These are phyloP conservation scores for Gamarada debralockiae DNA, from an alignment of 495 filamentous ascomycete species.

Conservation along the genomic window DNA sequence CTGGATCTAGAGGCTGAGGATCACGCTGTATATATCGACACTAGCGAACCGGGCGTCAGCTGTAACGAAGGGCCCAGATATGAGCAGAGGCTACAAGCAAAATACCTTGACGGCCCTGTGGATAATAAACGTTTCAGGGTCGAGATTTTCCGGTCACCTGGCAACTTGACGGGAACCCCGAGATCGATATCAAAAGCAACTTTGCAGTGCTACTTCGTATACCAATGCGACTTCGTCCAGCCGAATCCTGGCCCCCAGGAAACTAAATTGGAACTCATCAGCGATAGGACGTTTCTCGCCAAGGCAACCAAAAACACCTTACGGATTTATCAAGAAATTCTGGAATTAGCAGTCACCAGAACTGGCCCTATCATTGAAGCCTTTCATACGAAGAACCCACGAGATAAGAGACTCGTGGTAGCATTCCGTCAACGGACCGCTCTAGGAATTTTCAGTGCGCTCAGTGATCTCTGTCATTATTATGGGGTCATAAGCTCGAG, in stretches of 20 bases:
- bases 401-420: slow-evolving; percentile 89
- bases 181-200: slow-evolving; percentile 68
- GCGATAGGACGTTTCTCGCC: slow-evolving; percentile 88
- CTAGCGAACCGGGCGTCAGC: slow-evolving; percentile 80
- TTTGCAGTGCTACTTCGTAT: slow-evolving; percentile 96
- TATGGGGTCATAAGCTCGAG: slow-evolving; percentile 94
- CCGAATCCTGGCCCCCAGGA: slow-evolving; percentile 68
- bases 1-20: slow-evolving; percentile 92
- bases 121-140: slow-evolving; percentile 72
- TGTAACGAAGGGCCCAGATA: slow-evolving; percentile 75
- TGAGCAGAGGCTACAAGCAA: slow-evolving; percentile 89
- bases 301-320: slow-evolving; percentile 96
- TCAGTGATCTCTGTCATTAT: slow-evolving; percentile 97
- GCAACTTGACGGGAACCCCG: slow-evolving; percentile 47
- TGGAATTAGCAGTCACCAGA: slow-evolving; percentile 71
- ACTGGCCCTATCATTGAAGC: slow-evolving; percentile 95
- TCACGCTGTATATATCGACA: slow-evolving; percentile 98
- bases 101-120: slow-evolving; percentile 76
- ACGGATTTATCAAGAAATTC: slow-evolving; percentile 88
- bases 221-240: slow-evolving; percentile 84
- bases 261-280: slow-evolving; percentile 85
- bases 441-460: slow-evolving; percentile 87
- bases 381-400: slow-evolving; percentile 85
- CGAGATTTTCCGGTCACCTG: slow-evolving; percentile 93
- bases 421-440: slow-evolving; percentile 92